Conservation (phyloP, 306 rosid species). For the Prunus mira region DNA sequence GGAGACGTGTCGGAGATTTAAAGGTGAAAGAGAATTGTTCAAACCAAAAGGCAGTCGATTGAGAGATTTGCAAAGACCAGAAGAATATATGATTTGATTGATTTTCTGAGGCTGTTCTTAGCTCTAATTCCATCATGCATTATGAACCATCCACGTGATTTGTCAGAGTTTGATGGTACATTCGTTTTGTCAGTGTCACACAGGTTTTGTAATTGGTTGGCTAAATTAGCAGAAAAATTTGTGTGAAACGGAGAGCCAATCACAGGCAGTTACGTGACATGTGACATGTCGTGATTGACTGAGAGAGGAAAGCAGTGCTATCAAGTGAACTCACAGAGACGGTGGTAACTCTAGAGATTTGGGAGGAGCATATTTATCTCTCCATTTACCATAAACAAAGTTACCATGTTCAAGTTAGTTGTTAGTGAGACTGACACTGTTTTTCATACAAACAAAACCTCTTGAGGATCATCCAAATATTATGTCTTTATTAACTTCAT, state of each 20-base stretch:
- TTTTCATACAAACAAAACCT: no score
- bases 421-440: no score
- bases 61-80: neutral
- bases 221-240: no score
- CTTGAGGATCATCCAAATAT: no score
- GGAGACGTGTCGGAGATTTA: conserved; percentile 38
- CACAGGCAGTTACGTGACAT: fast-evolving
- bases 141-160: neutral
- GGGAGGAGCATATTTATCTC: neutral
- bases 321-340: no score
- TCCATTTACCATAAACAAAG: no score
- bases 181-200: neutral
- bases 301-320: no score
- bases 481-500: no score
- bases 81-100: neutral
- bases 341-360: neutral
- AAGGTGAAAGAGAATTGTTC: conserved; percentile 35
- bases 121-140: neutral
- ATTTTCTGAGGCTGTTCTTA: conserved; percentile 7
- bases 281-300: no score
- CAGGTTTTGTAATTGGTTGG: no score
- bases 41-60: neutral
- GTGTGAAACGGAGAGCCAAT: no score
- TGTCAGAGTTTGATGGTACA: neutral
- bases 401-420: no score